Evolutionary conservation across 768 basidiomycete genomes (phyloP), one percentile per base, ranked within the genome.

Genomic region (Suillus fuscotomentosus): DNA sequence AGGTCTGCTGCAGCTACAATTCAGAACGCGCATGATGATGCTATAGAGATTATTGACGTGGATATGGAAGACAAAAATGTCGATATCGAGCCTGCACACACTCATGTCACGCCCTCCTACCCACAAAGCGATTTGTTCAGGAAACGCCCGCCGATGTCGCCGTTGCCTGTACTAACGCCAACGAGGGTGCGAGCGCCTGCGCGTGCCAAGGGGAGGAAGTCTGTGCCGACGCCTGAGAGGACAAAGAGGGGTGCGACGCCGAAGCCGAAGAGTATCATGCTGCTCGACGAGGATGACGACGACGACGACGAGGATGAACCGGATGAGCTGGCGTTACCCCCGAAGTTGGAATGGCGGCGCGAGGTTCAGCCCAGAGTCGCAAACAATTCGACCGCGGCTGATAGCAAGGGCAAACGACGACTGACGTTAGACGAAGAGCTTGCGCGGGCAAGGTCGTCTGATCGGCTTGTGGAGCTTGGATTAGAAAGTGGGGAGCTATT

Each of bases 351-450:
- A 15, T 57, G 53, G 60, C 27, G 11, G 13, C 38, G 51, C 38
- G 42, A 62, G 51, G 27, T 10, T 9, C 55, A 54, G 14, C 51
- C 61, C 2, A 38, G 48, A 22, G 13, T 36, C 13, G 13, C 41
- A 9, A n/a, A 31, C 13, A 54, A 24, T 17, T 38, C 24, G 20
- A 20, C 11, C 6, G 5, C 41, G 3, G 24, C 57, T 24, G 73
- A 67, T 22, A 68, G 62, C 27, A 75, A 67, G 45, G 64, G 51
- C 34, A 76, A 66, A 65, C 75, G 78, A n/a, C 81, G 84, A 47
- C 78, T 80, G 65, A 91, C 89, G 4, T 78, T 92, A 5, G 88
- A 91, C 57, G 84, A 90, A 67, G 91, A 93, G 72, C 66, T 92
- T 17, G 87, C 85, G 3, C 72, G 77, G 31, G 77, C 74, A 1